These are phyloP conservation scores for Malassezia equina DNA, from an alignment of 1,284 basidiomycete genomes.

Conservation along the genomic window DNA sequence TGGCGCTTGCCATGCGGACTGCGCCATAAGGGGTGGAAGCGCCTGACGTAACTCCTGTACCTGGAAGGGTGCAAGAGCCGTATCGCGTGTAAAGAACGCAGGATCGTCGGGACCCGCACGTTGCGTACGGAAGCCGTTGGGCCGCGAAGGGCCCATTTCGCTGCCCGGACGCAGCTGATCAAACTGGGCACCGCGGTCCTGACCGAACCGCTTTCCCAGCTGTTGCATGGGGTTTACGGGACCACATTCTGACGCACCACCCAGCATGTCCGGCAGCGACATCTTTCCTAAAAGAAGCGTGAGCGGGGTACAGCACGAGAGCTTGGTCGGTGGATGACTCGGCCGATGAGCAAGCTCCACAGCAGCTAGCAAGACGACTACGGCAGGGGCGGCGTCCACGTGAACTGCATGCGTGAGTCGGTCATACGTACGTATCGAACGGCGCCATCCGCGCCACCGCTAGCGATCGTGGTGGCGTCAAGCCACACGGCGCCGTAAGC, in stretches of 20 bases:
- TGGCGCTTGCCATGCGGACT: slow-evolving; percentile 11
- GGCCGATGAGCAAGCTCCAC: not conserved
- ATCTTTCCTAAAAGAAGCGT: slow-evolving; percentile 16
- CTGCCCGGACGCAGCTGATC: slow-evolving; percentile 18
- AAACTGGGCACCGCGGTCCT: slow-evolving; percentile 36
- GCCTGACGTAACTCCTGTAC: slow-evolving; percentile 29
- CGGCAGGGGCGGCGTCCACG: not conserved
- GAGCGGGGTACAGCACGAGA: not conserved
- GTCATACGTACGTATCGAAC: slow-evolving; percentile 14
- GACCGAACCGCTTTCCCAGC: slow-evolving; percentile 43
- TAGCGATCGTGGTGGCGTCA: slow-evolving; percentile 57
- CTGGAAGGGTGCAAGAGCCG: slow-evolving; percentile 24
- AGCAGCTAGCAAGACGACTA: not conserved
- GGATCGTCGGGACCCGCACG: slow-evolving; percentile 10
- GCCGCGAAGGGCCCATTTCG: slow-evolving; percentile 7
- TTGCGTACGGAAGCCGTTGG: slow-evolving; percentile 12
- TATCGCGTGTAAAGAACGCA: slow-evolving; percentile 22
- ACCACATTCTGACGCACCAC: slow-evolving; percentile 41
- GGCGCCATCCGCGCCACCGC: slow-evolving; percentile 67
- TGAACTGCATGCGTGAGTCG: not conserved
- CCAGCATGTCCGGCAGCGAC: slow-evolving; percentile 40
- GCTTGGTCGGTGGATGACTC: not conserved
- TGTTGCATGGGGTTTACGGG: slow-evolving; percentile 42
- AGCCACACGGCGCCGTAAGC: slow-evolving; percentile 70
- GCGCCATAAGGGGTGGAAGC: slow-evolving; percentile 19